Percentiles rank a stretch among this genome's conserved stretches.
Conservation (phyloP, 352 stramenopile species). For the Peronospora destructor region DNA sequence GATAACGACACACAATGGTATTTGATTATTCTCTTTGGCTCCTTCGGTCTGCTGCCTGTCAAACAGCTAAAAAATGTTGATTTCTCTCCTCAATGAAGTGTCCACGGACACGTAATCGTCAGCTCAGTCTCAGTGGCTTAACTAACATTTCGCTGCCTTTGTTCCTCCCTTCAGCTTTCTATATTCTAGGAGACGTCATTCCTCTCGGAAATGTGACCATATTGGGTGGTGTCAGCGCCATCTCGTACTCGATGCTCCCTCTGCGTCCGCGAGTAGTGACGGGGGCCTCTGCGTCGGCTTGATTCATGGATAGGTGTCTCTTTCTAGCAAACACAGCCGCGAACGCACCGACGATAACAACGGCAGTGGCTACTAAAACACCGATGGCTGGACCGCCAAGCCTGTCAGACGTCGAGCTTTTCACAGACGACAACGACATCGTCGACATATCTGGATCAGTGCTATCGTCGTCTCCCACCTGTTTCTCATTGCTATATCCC, state of each 20-base stretch:
- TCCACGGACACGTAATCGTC: slow-evolving; percentile 15
- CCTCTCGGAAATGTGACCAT: slow-evolving; percentile 3
- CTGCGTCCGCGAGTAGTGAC: slow-evolving; percentile 11
- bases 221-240: slow-evolving; percentile 26
- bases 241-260: slow-evolving; percentile 30
- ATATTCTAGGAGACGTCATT: slow-evolving; percentile 27
- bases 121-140: slow-evolving; percentile 15
- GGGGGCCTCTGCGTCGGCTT: not conserved
- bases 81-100: slow-evolving; percentile 23
- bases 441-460: slow-evolving; percentile 8
- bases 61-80: slow-evolving; percentile 19
- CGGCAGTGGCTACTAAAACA: slow-evolving; percentile 11
- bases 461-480: slow-evolving; percentile 8
- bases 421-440: slow-evolving; percentile 13
- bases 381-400: slow-evolving; percentile 3
- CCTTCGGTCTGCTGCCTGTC: slow-evolving; percentile 18
- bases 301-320: not conserved
- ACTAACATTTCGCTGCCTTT: slow-evolving; percentile 4
- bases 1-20: slow-evolving; percentile 18
- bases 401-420: not conserved
- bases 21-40: slow-evolving; percentile 26
- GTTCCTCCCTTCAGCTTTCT: slow-evolving; percentile 2
- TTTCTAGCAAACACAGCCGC: slow-evolving; percentile 18
- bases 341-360: slow-evolving; percentile 10
- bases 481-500: slow-evolving; percentile 2